Conservation (phyloP, 2,329 filamentous ascomycete species). For the Colletotrichum sp. region DNA sequence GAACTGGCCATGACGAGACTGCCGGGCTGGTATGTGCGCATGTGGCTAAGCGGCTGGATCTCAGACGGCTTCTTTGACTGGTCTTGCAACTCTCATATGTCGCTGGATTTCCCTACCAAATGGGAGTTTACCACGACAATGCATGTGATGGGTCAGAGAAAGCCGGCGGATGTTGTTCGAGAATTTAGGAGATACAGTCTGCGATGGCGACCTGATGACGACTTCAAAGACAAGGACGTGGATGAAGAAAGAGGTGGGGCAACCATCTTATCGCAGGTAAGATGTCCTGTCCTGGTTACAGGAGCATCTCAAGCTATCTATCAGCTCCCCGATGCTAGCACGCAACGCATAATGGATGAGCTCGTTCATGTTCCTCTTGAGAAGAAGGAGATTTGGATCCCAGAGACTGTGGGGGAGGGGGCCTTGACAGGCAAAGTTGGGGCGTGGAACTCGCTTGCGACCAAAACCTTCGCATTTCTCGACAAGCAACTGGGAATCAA, state of each 20-base stretch:
- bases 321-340: neutral
- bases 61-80: neutral
- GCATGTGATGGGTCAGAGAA: neutral
- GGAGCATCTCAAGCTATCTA: neutral
- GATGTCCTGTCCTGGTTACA: neutral
- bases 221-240: neutral
- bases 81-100: neutral
- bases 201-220: neutral
- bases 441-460: neutral
- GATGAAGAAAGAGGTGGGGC: neutral
- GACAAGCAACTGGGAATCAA: neutral
- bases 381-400: neutral
- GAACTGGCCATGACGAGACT: conserved; percentile 19
- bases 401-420: neutral
- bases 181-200: neutral
- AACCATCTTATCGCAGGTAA: neutral
- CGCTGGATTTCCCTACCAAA: neutral
- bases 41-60: neutral
- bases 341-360: neutral
- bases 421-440: neutral
- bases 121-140: neutral
- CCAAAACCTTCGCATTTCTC: neutral
- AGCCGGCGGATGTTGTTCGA: neutral
- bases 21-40: neutral
- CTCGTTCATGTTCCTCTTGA: neutral